Evolutionary conservation across 164 flowering plant genomes (phyloP).

Genomic region (Magnolia kwangsiensis): DNA sequence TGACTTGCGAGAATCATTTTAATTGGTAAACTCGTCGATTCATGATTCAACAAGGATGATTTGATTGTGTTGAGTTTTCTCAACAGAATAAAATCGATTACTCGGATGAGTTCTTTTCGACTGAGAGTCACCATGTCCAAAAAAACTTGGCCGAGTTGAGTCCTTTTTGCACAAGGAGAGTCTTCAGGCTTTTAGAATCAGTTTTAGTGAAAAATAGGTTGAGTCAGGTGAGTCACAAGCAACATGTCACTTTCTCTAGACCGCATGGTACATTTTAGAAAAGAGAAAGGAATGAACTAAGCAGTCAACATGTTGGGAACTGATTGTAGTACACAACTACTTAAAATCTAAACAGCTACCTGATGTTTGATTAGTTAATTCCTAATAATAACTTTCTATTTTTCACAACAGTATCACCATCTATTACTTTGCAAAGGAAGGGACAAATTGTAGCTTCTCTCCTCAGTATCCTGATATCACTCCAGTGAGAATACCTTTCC

Average conservation of each 20-base stretch:
- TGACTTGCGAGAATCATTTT: neutral
- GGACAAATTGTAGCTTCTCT: conserved; percentile 46
- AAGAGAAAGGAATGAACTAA: neutral
- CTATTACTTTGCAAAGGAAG: conserved; percentile 83
- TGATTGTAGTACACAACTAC: neutral
- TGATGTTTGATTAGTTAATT: neutral
- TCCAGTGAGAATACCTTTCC: conserved; percentile 57
- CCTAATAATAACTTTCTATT: neutral
- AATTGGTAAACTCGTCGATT: neutral
- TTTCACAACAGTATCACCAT: conserved; percentile 59
- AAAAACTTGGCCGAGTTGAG: no score
- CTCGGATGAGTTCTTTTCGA: neutral
- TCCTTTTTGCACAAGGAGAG: no score
- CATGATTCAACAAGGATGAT: neutral
- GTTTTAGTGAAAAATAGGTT: no score
- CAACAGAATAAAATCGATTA: neutral
- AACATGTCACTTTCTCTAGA: no score
- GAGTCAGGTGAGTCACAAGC: no score
- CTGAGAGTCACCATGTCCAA: no score
- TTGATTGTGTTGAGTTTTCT: neutral
- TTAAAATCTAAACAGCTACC: neutral
- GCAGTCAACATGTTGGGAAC: neutral
- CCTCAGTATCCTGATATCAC: conserved; percentile 57
- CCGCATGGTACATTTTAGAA: neutral
- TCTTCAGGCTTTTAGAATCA: no score